These are phyloP conservation scores for Diplodia corticola DNA, from an alignment of 2,329 filamentous ascomycete genomes.

Conservation along the genomic window DNA sequence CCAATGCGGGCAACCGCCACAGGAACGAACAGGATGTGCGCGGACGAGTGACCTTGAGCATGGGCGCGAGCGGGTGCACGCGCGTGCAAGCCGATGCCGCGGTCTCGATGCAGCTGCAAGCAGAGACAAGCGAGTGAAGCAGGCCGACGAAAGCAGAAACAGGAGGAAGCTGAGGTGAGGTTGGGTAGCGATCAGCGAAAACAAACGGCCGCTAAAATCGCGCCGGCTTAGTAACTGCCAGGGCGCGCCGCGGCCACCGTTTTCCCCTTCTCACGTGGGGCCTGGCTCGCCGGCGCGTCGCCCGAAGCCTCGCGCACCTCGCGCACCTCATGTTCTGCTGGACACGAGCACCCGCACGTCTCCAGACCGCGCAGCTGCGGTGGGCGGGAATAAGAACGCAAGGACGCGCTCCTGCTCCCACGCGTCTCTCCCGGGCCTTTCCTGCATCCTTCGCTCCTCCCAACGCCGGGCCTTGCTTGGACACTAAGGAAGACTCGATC, in stretches of 20 bases:
- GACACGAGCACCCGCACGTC: not conserved
- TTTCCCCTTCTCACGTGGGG: not conserved
- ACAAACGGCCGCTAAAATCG: constrained; percentile 16
- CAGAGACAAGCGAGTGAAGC: not conserved
- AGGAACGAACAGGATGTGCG: not conserved
- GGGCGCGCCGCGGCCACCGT: not conserved
- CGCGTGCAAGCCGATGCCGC: not conserved
- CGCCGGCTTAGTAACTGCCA: not conserved
- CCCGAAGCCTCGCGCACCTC: not conserved
- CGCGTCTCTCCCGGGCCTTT: not conserved
- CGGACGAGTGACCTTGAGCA: not conserved
- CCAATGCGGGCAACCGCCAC: constrained; percentile 8
- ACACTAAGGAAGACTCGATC: not conserved
- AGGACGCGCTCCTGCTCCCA: not conserved
- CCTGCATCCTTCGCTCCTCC: not conserved
- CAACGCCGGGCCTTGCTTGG: not conserved
- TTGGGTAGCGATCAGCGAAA: constrained; percentile 5
- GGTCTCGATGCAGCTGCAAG: not conserved
- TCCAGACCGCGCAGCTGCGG: not conserved
- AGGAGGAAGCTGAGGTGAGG: not conserved
- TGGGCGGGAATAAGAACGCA: not conserved
- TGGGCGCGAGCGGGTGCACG: not conserved
- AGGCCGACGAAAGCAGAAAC: constrained; percentile 3
- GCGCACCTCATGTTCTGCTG: too few species aligned
- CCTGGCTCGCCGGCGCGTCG: not conserved